Percentiles rank a stretch among this genome's conserved stretches.
Conservation (phyloP, 1,284 basidiomycete genomes). For the Papiliotrema terrestris region DNA sequence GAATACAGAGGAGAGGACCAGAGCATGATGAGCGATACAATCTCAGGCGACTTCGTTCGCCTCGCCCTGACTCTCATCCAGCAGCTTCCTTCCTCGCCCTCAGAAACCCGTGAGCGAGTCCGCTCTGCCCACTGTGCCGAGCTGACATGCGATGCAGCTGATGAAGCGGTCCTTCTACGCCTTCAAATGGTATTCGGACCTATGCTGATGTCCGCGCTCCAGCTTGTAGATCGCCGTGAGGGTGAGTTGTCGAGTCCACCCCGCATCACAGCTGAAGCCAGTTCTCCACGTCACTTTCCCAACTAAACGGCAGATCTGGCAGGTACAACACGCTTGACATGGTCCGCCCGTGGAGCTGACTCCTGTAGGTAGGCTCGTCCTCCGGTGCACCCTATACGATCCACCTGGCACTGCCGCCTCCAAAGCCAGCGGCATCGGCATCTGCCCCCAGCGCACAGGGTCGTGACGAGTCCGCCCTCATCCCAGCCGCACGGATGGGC, state of each 20-base stretch:
- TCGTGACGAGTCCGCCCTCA: background rate
- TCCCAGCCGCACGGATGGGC: background rate
- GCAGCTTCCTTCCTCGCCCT: constrained; percentile 19
- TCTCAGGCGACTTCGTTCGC: constrained; percentile 20
- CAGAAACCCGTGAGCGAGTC: background rate
- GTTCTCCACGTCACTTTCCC: constrained; percentile 30
- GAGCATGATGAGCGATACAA: background rate
- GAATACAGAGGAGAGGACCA: too few relatives aligned
- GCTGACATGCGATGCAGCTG: constrained; percentile 11
- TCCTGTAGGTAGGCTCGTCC: constrained; percentile 29
- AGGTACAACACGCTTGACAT: constrained; percentile 15
- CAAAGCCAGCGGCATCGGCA: background rate
- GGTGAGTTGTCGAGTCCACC: constrained; percentile 19
- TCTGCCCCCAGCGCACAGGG: background rate
- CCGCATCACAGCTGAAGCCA: constrained; percentile 11
- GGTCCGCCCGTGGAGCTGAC: background rate
- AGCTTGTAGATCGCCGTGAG: constrained; percentile 40
- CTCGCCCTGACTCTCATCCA: constrained; percentile 22
- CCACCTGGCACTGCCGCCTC: constrained; percentile 20
- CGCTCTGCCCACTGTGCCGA: background rate
- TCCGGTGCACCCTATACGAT: constrained; percentile 39
- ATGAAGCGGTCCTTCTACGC: constrained; percentile 29
- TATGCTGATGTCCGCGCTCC: constrained; percentile 40
- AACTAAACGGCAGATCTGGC: constrained; percentile 24
- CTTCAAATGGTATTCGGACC: constrained; percentile 39